Evolutionary conservation across 768 basidiomycete genomes (phyloP), one percentile per base, ranked within the genome.

Genomic region (Hygrocybe coccinea): DNA sequence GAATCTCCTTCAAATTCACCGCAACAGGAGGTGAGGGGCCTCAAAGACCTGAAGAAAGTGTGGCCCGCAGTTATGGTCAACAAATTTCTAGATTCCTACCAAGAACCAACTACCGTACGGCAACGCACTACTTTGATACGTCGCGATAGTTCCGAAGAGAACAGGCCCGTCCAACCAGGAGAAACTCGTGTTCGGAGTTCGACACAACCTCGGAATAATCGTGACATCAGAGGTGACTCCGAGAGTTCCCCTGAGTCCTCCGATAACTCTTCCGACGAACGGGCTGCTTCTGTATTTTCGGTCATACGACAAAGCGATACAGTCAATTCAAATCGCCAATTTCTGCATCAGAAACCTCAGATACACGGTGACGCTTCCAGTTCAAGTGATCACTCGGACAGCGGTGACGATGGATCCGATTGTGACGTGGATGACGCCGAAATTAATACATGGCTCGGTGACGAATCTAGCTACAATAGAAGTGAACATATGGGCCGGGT

Each of bases 201-300:
- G 25, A 56, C 58, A 19, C 65, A 67, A 24, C 3, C 52, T 65
- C 71, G 39, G 21, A 69, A 71, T 51, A 39, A 63, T 19, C 60
- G 62, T 36, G 76, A 79, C 5, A 74, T 87, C 51, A 79, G 71
- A 58, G 86, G 85, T 6, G 87, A 87, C 59, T 67, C 83, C 1
- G 85, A 87, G 63, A 86, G 83, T 67, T 79, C 79, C 21, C 78
- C 80, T 34, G 64, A 69, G 24, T 34, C n/a, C 5, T 34, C 35
- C 35, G n/a, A 5, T 7, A 25, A 24, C 21, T 19, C 29, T 5
- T 37, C 22, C 8, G 70, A 68, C 22, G 54, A 1, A 24, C 53
- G 41, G 22, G 37, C 39, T 3, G 44, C 43, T 39, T 35, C 41
- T 19, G 9, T 53, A 47, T 39, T 9, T 38, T 35, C 34, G 11